Percentiles rank a stretch among this genome's conserved stretches.
Evolutionary conservation across 2,329 filamentous ascomycete species (phyloP).

Genomic region (Fusarium robinianum): DNA sequence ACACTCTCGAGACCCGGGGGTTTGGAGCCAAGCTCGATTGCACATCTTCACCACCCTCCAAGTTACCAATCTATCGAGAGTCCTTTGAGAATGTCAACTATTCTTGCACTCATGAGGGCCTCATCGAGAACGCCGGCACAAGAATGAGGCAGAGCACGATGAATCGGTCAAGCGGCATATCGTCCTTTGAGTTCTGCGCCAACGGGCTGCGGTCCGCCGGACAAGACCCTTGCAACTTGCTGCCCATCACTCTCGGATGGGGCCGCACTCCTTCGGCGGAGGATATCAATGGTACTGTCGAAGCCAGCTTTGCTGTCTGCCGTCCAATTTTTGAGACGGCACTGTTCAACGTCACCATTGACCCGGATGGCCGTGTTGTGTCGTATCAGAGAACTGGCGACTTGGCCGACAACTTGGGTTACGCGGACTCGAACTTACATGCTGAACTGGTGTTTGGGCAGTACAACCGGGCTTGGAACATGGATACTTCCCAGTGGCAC

Average conservation of each 20-base stretch:
- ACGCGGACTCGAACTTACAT: conserved; percentile 17
- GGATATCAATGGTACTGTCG: conserved; percentile 17
- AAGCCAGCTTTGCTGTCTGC: conserved; percentile 34
- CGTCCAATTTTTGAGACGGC: conserved; percentile 37
- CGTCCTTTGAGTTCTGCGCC: conserved; percentile 1
- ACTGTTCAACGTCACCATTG: conserved; percentile 42
- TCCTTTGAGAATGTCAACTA: neutral
- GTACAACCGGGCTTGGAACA: conserved; percentile 12
- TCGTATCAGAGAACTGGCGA: conserved; percentile 20
- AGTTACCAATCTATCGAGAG: conserved; percentile 1
- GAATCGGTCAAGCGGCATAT: conserved; percentile 3
- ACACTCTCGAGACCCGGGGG: conserved; percentile 32
- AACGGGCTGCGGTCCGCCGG: neutral
- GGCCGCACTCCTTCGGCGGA: conserved; percentile 6
- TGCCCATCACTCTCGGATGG: conserved; percentile 33
- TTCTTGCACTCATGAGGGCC: neutral
- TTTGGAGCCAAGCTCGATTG: conserved; percentile 37
- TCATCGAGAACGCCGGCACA: neutral
- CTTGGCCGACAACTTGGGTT: conserved; percentile 18
- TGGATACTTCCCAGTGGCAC: conserved; percentile 45
- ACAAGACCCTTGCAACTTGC: conserved; percentile 14
- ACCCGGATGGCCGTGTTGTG: conserved; percentile 33
- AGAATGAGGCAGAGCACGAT: neutral
- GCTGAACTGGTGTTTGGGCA: conserved; percentile 14
- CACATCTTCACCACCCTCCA: neutral